phyloP scores from a whole-genome alignment of 169 alveolate genomes.

The Plasmodium blacklocki region DNA sequence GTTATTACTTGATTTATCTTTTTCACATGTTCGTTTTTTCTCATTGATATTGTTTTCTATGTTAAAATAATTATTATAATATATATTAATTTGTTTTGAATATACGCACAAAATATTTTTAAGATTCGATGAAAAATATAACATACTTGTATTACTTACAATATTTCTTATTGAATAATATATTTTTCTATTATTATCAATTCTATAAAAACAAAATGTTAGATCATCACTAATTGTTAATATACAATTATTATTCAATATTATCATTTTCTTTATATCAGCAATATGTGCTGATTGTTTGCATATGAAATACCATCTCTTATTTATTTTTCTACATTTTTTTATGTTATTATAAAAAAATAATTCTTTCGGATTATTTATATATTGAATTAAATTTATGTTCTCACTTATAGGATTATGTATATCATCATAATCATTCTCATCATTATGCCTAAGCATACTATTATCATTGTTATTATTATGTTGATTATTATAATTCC shows the following conservation, averaged over 20 bases:
- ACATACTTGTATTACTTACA: slow-evolving; percentile 2
- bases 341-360: slow-evolving; percentile 26
- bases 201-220: slow-evolving; percentile 23
- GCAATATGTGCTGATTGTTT: slow-evolving; percentile 38
- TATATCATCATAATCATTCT: not conserved
- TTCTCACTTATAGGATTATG: not conserved
- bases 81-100: slow-evolving; percentile 15
- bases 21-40: not conserved
- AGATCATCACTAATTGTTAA: slow-evolving; percentile 58
- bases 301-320: slow-evolving; percentile 16
- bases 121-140: slow-evolving; percentile 6
- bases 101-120: slow-evolving; percentile 28
- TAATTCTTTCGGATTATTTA: not conserved
- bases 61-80: slow-evolving; percentile 1
- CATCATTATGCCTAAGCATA: not conserved
- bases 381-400: not conserved
- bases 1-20: not conserved
- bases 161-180: slow-evolving; percentile 7
- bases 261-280: slow-evolving; percentile 35
- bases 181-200: not conserved
- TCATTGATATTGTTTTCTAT: not conserved
- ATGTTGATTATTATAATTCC: not conserved
- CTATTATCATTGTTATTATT: not conserved
- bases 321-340: slow-evolving; percentile 8
- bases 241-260: not conserved